These are phyloP conservation scores for Lanmaoa rubissima DNA, from an alignment of 768 basidiomycete genomes.

Conservation along the genomic window DNA sequence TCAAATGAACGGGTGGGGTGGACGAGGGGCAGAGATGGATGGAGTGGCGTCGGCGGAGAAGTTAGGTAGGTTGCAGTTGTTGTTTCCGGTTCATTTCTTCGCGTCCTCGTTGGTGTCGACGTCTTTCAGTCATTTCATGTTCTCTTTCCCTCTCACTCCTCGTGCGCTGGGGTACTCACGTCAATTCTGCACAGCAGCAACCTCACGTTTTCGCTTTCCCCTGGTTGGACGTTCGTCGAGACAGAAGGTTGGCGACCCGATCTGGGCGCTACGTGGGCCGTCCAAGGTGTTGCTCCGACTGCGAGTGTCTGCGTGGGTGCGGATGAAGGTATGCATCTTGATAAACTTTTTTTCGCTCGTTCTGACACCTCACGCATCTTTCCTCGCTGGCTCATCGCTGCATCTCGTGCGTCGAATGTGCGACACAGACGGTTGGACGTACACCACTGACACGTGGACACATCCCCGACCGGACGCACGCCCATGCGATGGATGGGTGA, in stretches of 20 bases:
- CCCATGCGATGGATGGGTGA: constrained; percentile 50
- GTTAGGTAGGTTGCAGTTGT: neutral
- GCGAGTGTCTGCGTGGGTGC: constrained; percentile 13
- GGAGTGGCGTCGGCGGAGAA: constrained; percentile 13
- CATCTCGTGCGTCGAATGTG: neutral
- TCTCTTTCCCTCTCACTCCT: neutral
- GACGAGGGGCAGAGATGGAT: constrained; percentile 17
- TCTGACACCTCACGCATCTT: neutral
- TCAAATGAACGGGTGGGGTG: constrained; percentile 5
- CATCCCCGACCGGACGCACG: constrained; percentile 39
- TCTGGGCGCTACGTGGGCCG: constrained; percentile 36
- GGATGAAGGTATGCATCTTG: constrained; percentile 24
- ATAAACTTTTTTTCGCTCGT: neutral
- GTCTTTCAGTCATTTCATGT: neutral
- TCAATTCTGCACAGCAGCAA: constrained; percentile 58
- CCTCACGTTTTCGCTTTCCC: constrained; percentile 73
- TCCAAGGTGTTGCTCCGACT: no score
- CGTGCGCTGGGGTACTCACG: neutral
- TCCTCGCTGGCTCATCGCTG: no score
- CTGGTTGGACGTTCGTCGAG: constrained; percentile 72
- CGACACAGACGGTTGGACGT: constrained; percentile 64
- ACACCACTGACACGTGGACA: constrained; percentile 76
- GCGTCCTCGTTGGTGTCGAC: neutral
- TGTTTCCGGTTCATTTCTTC: neutral
- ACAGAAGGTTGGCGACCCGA: constrained; percentile 80